Conservation (phyloP, 2,329 filamentous ascomycete genomes). For the Akanthomyces muscarius region DNA sequence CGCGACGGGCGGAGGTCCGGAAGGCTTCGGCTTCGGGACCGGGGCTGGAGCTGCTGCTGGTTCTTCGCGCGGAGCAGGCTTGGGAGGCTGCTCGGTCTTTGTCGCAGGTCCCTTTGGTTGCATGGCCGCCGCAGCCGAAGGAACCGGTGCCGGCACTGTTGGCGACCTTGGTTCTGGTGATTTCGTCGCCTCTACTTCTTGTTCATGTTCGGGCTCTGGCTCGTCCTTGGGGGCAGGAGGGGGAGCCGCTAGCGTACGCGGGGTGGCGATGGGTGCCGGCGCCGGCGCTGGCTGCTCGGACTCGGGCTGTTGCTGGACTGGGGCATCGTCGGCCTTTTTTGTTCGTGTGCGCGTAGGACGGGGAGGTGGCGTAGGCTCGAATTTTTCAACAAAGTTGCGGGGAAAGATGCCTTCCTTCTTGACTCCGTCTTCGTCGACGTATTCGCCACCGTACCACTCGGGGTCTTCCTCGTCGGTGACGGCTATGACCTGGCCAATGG, state of each 20-base stretch:
- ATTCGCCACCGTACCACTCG: slow-evolving; percentile 92
- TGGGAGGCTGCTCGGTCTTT: slow-evolving; percentile 28
- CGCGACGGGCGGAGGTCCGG: slow-evolving; percentile 60
- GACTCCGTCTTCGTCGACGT: slow-evolving; percentile 68
- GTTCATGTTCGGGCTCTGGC: slow-evolving; percentile 30
- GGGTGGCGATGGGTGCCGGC: slow-evolving; percentile 18
- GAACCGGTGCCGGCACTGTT: slow-evolving; percentile 26
- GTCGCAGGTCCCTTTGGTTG: slow-evolving; percentile 29
- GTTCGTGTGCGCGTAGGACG: slow-evolving; percentile 71
- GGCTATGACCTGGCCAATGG: slow-evolving; percentile 81
- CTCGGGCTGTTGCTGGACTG: slow-evolving; percentile 24
- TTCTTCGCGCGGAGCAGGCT: slow-evolving; percentile 32
- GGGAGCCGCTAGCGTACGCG: slow-evolving; percentile 26
- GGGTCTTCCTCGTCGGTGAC: slow-evolving; percentile 89
- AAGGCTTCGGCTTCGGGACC: slow-evolving; percentile 38
- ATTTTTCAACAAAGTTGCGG: slow-evolving; percentile 95
- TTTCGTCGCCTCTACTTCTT: background rate
- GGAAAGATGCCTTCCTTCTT: slow-evolving; percentile 87
- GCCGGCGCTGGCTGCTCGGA: slow-evolving; percentile 25
- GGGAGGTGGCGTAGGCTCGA: slow-evolving; percentile 85
- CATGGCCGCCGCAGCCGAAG: slow-evolving; percentile 27
- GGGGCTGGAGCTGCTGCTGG: slow-evolving; percentile 40
- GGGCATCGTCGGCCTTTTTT: slow-evolving; percentile 47
- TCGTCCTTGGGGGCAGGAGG: slow-evolving; percentile 29
- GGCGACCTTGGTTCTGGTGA: slow-evolving; percentile 30